Evolutionary conservation across 345 rosid species (phyloP), one percentile per base, ranked within the genome.

Genomic region (Salix udensis): DNA sequence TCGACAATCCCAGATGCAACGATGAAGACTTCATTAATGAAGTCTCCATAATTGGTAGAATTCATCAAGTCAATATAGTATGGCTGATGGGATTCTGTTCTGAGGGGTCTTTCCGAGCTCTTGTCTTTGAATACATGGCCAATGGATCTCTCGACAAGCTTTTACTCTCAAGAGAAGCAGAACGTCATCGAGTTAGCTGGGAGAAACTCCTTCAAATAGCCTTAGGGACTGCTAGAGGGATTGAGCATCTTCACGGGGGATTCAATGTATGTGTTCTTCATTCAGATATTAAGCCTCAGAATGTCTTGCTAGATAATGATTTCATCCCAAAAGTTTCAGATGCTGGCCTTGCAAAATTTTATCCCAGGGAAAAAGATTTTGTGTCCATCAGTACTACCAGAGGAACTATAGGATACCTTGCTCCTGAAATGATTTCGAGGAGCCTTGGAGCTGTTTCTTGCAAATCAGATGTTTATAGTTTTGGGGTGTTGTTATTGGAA

Each of bases 211-310:
- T 65, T 23, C 70, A 77, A 36, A 75, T 80, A 67, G 81, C 82
- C 42, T 26, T 75, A 23, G 86, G 77, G 44, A 74, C 70, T 2
- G 84, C 84, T 36, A 68, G 42, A 48, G 86, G 84, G 55, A 70
- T 84, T n/a, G 72, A 81, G 68, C 77, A 81, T 52, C 58, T 81
- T 1, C 87, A 78, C 18, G 65, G 6, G 9, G 82, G 87, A 48
- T 81, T 76, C 53, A 74, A 76, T 39, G 55, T 72, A 31, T 75
- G 80, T 68, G 73, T 84, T 76, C 71, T 84, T 48, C 86, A 84
- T 73, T 81, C 76, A 2, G 82, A 81, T 74, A 78, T 84, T 23
- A 81, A 78, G 74, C 82, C 82, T 31, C 85, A 75, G 16, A 82
- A 82, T 78, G 78, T 82, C 23, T 28, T 82, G 70, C 84, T 82